Conservation (phyloP, 768 basidiomycete species). For the Hysterangium stoloniferum region DNA sequence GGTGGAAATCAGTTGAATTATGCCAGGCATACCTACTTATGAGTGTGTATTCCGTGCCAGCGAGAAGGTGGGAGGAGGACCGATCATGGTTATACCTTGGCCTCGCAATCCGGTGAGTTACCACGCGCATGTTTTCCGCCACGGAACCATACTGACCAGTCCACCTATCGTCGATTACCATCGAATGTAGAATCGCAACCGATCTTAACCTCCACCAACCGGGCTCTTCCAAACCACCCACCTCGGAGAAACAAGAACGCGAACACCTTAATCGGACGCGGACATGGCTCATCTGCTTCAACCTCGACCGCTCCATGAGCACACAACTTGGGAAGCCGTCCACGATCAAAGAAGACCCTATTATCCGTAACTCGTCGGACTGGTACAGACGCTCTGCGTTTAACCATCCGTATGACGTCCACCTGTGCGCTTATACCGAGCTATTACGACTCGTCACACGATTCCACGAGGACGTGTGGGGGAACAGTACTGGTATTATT, state of each 20-base stretch:
- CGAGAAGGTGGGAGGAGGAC: conserved; percentile 83
- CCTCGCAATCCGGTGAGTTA: conserved; percentile 62
- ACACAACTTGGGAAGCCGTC: conserved; percentile 84
- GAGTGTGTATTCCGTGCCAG: conserved; percentile 75
- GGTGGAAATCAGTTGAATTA: conserved; percentile 77
- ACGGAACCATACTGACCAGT: background rate
- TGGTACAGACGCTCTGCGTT: conserved; percentile 70
- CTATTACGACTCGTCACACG: conserved; percentile 61
- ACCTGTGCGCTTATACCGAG: conserved; percentile 65
- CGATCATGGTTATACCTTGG: conserved; percentile 86
- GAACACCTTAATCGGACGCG: conserved; percentile 79
- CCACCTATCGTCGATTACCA: too few relatives aligned
- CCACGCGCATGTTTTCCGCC: background rate
- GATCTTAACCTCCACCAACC: conserved; percentile 81
- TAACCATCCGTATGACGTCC: conserved; percentile 64
- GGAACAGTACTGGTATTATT: conserved; percentile 5
- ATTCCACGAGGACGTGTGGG: conserved; percentile 62
- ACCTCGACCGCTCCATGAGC: conserved; percentile 78
- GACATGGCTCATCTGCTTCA: conserved; percentile 90
- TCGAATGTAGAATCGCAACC: conserved; percentile 61
- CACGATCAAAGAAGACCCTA: conserved; percentile 73
- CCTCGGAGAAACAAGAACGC: conserved; percentile 46
- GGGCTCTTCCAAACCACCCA: conserved; percentile 31
- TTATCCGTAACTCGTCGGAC: conserved; percentile 60
- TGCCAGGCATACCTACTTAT: conserved; percentile 89